A percentile compares a stretch with the other conserved stretches of the same genome.
These are phyloP conservation scores for Ustilago tritici DNA, from an alignment of 1,284 basidiomycete species.

Conservation along the genomic window DNA sequence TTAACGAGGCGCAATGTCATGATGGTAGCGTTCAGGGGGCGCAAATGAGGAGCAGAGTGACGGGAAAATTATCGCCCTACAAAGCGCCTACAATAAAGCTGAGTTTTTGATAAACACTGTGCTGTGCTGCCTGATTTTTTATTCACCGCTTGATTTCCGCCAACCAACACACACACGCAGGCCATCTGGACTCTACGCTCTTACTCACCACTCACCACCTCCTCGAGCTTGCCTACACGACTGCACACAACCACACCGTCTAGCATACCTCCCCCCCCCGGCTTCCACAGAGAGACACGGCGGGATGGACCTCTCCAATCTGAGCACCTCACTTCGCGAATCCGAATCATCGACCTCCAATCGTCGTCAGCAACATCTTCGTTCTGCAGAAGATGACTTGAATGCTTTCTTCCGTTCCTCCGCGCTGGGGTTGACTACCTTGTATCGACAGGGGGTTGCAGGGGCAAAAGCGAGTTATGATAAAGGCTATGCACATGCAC, in stretches of 20 bases:
- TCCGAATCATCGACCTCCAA: constrained; percentile 25
- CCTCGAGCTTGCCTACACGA: too few relatives aligned
- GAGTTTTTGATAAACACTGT: not conserved
- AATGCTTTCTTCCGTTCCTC: constrained; percentile 41
- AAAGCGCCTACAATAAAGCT: not conserved
- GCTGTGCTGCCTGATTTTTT: not conserved
- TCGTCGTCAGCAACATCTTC: constrained; percentile 31
- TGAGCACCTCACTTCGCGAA: constrained; percentile 35
- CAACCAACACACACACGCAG: constrained; percentile 1
- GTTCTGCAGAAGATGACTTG: constrained; percentile 38
- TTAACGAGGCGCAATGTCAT: not conserved
- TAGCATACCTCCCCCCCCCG: too few relatives aligned
- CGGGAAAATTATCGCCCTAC: not conserved
- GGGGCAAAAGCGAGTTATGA: constrained; percentile 38
- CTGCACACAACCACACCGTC: too few relatives aligned
- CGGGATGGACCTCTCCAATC: constrained; percentile 44
- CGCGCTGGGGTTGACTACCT: constrained; percentile 42
- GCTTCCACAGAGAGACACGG: not conserved
- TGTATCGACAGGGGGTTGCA: constrained; percentile 43
- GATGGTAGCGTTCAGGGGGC: not conserved
- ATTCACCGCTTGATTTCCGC: not conserved
- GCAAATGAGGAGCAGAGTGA: not conserved
- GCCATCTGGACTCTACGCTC: not conserved
- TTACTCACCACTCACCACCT: not conserved
- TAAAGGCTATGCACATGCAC: constrained; percentile 46